Percentiles rank a stretch among this genome's conserved stretches.
These are phyloP conservation scores for Apodospora peruviana DNA, from an alignment of 495 filamentous ascomycete species.

Conservation along the genomic window DNA sequence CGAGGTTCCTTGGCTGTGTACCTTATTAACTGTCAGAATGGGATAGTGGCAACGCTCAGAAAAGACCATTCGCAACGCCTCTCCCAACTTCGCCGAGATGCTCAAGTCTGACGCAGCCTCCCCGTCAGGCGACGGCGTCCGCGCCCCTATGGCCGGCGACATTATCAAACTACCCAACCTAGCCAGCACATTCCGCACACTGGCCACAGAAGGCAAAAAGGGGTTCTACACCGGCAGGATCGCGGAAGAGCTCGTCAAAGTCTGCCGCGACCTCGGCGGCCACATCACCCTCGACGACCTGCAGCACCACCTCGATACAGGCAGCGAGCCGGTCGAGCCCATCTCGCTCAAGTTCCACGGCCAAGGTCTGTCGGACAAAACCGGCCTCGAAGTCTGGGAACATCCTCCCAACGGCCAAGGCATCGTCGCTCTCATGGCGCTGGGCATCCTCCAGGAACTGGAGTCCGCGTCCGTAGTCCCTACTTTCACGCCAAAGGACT, in stretches of 20 bases:
- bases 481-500: conserved; percentile 59
- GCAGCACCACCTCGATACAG: conserved; percentile 62
- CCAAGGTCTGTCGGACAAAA: conserved; percentile 39
- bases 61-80: conserved; percentile 55
- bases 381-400: conserved; percentile 75
- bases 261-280: conserved; percentile 69
- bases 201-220: conserved; percentile 75
- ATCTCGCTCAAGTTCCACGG: conserved; percentile 75
- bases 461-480: conserved; percentile 68
- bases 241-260: conserved; percentile 73
- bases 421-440: conserved; percentile 87
- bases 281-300: conserved; percentile 77
- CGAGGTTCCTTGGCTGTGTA: too few species aligned
- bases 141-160: conserved; percentile 77
- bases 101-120: conserved; percentile 66
- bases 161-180: conserved; percentile 80
- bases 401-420: conserved; percentile 98
- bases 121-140: conserved; percentile 44
- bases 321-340: conserved; percentile 72
- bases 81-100: conserved; percentile 81
- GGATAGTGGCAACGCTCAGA: conserved; percentile 70
- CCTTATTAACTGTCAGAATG: too few species aligned
- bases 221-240: conserved; percentile 88
- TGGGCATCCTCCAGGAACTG: conserved; percentile 84
- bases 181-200: conserved; percentile 71